Base-by-base conservation (phyloP, 345 rosid species). In the Citrus unshiu region DNA sequence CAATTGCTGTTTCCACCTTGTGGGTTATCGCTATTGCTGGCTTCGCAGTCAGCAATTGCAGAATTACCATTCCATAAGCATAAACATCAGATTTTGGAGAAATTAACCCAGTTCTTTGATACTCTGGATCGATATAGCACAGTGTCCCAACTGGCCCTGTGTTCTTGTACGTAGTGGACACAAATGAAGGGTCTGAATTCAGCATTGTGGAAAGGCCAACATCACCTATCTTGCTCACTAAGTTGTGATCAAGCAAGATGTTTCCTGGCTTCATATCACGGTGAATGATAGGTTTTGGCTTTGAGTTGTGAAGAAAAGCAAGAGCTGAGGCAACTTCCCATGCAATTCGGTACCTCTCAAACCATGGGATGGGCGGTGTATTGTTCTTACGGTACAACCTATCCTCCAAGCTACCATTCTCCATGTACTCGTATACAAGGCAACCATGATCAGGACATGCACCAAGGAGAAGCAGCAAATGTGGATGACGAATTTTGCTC, bases 201-300 rank as follows among this genome's bases (percentile, higher is more conserved):
- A 93, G 85, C 81, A 87, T 83, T 61, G 89, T 90, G 60, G 99
- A 89, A 49, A 95, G 90, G 40, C 99, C 99, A 1, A 95, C 96
- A 72, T 95, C 98, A 77, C 99, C 93, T 24, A 95, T 89, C 85
- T 95, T 95, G 95, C 98, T 95, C 27, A 93, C 91, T 16, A 85
- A 84, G 83, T 93, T 91, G 21, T 74, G 90, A 80, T 90, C 95
- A 64, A 95, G 97, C 81, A 95, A 78, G 87, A 95, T 92, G 79
- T 95, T 95, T 4, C 89, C 97, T 1, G 99, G 99, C 82, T 95
- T 95, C 62, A 95, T 85, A 84, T 95, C 98, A 16, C 98, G 95
- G 74, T 93, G 98, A 79, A 95, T 85, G 80, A 93, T 89, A 19
- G 92, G 92, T 72, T 72, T 84, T 1, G 98, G 98, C 81, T 88